Base-by-base conservation (phyloP, 1,284 basidiomycete genomes). In the Moesziomyces antarcticus region DNA sequence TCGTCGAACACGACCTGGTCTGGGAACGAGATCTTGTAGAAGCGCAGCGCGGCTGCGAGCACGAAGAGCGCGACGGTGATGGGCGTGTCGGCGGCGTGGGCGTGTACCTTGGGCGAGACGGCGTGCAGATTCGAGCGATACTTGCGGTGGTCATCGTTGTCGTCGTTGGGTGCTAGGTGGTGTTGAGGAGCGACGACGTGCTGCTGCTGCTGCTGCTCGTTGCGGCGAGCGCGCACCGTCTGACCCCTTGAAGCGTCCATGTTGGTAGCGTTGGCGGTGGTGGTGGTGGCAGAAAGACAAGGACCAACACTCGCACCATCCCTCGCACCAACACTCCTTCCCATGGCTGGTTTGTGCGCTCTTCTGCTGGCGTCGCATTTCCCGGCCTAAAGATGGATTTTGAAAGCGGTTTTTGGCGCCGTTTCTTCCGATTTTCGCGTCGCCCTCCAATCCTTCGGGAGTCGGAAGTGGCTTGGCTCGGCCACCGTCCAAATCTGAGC, bases 1-100 rank as follows among this genome's bases (percentile, higher is more conserved):
- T 84, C 82, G 50, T 84, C 82, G 57, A 84, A 84, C 6, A 84
- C 82, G 33, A 84, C 82, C 56, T 84, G 72, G 18, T 62, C 60
- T 0, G 82, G 82, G 45, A 74, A 60, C 21, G 57, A 70, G 53
- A 82, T 76, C 33, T 55, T 49, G 64, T 73, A 80, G 45, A 78
- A 63, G 35, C 79, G 74, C 25, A 75, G 53, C 6, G 56, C 57
- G n/a, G 73, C 57, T 33, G 79, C 78, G 13, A 62, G 50, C 13
- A 67, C 45, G n/a, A 74, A 71, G 30, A 83, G 70, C 6, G 53
- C 49, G 20, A 71, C 7, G 22, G 68, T 48, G 43, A 79, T 59
- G 47, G 51, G 13, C 16, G 33, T 33, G 50, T 75, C 73, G 8
- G 57, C 54, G 14, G 33, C 3, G 22, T 67, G 64, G 25, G 59